Conservation (phyloP, 2,329 filamentous ascomycete genomes). For the Herpotrichia juniperi region DNA sequence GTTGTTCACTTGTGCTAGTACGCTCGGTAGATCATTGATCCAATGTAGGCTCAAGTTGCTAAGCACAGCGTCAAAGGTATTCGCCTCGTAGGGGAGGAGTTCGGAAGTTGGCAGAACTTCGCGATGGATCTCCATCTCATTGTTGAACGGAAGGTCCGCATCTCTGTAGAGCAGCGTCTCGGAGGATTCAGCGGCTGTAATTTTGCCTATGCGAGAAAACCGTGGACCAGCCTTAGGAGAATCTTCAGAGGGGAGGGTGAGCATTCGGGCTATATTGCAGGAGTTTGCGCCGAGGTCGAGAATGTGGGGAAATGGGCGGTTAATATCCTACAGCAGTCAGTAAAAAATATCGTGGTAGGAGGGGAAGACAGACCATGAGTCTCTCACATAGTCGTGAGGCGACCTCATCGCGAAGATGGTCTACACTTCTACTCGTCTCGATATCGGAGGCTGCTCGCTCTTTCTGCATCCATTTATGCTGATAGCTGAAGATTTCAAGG, state of each 20-base stretch:
- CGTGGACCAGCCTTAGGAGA: slow-evolving; percentile 69
- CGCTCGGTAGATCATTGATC: slow-evolving; percentile 93
- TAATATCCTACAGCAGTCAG: slow-evolving; percentile 74
- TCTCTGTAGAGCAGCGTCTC: slow-evolving; percentile 80
- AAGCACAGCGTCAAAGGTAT: slow-evolving; percentile 86
- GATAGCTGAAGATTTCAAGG: slow-evolving; percentile 89
- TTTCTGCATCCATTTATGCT: slow-evolving; percentile 88
- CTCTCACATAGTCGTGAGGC: slow-evolving; percentile 84
- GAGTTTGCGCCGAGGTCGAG: slow-evolving; percentile 95
- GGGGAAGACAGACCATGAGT: slow-evolving; percentile 65
- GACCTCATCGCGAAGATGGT: slow-evolving; percentile 94
- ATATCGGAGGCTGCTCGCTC: slow-evolving; percentile 78
- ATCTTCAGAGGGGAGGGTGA: slow-evolving; percentile 68
- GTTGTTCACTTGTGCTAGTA: slow-evolving; percentile 83
- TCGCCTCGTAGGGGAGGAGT: slow-evolving; percentile 74
- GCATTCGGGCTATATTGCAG: slow-evolving; percentile 86
- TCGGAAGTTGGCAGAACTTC: slow-evolving; percentile 78
- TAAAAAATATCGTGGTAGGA: background rate
- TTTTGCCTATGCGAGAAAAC: slow-evolving; percentile 70
- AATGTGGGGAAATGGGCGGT: slow-evolving; percentile 80
- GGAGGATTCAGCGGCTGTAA: slow-evolving; percentile 85
- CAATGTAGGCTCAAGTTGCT: slow-evolving; percentile 92
- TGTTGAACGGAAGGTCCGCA: slow-evolving; percentile 74
- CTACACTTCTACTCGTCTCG: slow-evolving; percentile 76
- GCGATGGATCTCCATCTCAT: slow-evolving; percentile 72